Percentiles rank a stretch among this genome's conserved stretches.
phyloP scores from a whole-genome alignment of 306 rosid species.

The Rubus idaeus region DNA sequence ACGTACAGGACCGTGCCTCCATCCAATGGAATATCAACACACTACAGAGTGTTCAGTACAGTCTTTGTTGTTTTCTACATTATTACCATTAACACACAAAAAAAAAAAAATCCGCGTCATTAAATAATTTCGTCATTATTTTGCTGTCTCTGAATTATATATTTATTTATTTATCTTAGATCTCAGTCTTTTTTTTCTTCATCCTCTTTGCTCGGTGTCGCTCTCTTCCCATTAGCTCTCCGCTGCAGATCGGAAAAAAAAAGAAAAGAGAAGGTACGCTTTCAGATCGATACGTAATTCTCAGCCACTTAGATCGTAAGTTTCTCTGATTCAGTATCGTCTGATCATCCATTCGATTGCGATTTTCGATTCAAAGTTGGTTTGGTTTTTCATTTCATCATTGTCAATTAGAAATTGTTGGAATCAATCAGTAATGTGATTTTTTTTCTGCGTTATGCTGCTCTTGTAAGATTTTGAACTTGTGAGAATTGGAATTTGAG shows the following conservation, averaged over 20 bases:
- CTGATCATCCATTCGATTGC: neutral
- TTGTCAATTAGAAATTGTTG: neutral
- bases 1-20: neutral
- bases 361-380: slow-evolving; percentile 13
- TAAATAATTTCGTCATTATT: neutral
- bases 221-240: slow-evolving; percentile 26
- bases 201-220: slow-evolving; percentile 31
- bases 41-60: slow-evolving; percentile 6
- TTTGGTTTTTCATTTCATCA: neutral
- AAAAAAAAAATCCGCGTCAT: neutral
- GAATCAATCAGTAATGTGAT: neutral
- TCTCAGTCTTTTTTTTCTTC: slow-evolving; percentile 29
- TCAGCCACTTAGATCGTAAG: neutral
- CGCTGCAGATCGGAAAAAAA: slow-evolving; percentile 65
- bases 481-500: neutral
- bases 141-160: neutral
- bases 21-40: neutral
- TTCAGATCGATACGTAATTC: slow-evolving; percentile 39
- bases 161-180: slow-evolving; percentile 18
- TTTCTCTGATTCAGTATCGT: neutral
- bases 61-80: slow-evolving; percentile 20
- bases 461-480: neutral
- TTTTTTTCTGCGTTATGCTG: neutral
- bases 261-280: slow-evolving; percentile 28
- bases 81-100: slow-evolving; percentile 5